Evolutionary conservation across 208 protist genomes (phyloP).

Genomic region (Borovskyia barvae): DNA sequence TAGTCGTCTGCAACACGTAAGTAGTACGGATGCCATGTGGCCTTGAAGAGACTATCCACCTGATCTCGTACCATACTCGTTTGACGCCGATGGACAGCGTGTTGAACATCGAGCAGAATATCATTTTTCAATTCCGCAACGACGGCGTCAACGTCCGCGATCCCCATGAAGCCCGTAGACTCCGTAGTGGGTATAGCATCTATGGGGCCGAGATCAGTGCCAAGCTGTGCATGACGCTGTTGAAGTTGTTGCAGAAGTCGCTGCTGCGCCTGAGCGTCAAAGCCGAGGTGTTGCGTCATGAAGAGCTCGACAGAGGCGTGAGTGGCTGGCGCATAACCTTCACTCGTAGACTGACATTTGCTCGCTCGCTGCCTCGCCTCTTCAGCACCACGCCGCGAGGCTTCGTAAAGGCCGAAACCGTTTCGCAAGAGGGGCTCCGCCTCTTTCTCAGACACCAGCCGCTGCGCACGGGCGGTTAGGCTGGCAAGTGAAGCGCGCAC

Average conservation of each 20-base stretch:
- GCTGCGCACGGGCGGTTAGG: conserved; percentile 67
- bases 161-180: conserved; percentile 19
- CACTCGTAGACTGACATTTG: conserved; percentile 27
- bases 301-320: conserved; percentile 82
- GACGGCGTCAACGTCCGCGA: conserved; percentile 52
- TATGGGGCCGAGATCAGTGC: conserved; percentile 27
- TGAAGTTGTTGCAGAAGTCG: conserved; percentile 77
- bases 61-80: conserved; percentile 51
- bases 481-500: conserved; percentile 62
- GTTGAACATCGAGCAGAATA: conserved; percentile 52
- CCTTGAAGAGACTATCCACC: conserved; percentile 53
- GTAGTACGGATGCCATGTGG: conserved; percentile 60
- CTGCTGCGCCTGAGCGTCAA: conserved; percentile 80
- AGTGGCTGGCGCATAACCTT: conserved; percentile 33
- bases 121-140: conserved; percentile 53
- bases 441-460: conserved; percentile 44
- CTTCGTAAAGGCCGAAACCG: conserved; percentile 63
- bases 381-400: conserved; percentile 46
- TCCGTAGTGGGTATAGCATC: conserved; percentile 19
- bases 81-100: conserved; percentile 62
- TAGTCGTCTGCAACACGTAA: conserved; percentile 64
- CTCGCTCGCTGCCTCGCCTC: conserved; percentile 28
- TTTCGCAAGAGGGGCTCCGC: conserved; percentile 58
- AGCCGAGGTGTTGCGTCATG: conserved; percentile 75
- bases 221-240: conserved; percentile 42